Percentiles rank a stretch among this genome's conserved stretches.
Conservation (phyloP, 148 eudicot genomes). For the Hydrangea macrophylla region DNA sequence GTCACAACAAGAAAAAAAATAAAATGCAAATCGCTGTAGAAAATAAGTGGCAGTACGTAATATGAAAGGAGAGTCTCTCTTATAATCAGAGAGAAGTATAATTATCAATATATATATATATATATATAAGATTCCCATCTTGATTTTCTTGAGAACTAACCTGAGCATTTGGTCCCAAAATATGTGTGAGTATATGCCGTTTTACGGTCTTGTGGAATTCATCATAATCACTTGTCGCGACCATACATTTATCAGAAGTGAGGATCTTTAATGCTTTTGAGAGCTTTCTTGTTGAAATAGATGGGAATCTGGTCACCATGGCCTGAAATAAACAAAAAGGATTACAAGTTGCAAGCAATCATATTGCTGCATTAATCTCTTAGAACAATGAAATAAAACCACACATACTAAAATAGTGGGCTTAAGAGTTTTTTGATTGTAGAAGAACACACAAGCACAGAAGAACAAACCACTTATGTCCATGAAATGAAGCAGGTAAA, state of each 20-base stretch:
- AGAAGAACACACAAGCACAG: too few relatives aligned
- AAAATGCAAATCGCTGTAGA: not conserved
- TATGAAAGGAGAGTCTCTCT: not conserved
- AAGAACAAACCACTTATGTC: too few relatives aligned
- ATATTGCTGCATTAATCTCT: not conserved
- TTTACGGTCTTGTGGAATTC: constrained; percentile 76
- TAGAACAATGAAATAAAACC: not conserved
- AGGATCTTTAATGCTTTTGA: constrained; percentile 73
- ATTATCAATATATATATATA: too few relatives aligned
- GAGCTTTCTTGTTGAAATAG: constrained; percentile 73
- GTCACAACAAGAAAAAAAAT: too few relatives aligned
- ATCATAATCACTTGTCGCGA: constrained; percentile 83
- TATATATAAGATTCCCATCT: not conserved
- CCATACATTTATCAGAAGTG: constrained; percentile 69
- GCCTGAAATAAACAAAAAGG: constrained; percentile 43
- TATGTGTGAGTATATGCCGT: constrained; percentile 42
- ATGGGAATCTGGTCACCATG: constrained; percentile 66
- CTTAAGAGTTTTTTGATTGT: not conserved
- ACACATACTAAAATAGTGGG: not conserved
- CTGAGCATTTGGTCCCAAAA: constrained; percentile 84
- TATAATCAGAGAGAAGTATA: too few relatives aligned
- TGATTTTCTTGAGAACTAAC: constrained; percentile 30
- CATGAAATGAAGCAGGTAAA: too few relatives aligned
- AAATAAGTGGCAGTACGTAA: not conserved
- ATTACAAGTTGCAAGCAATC: not conserved